Evolutionary conservation across 2,329 filamentous ascomycete genomes (phyloP).

Genomic region (Endocalyx cinctus): DNA sequence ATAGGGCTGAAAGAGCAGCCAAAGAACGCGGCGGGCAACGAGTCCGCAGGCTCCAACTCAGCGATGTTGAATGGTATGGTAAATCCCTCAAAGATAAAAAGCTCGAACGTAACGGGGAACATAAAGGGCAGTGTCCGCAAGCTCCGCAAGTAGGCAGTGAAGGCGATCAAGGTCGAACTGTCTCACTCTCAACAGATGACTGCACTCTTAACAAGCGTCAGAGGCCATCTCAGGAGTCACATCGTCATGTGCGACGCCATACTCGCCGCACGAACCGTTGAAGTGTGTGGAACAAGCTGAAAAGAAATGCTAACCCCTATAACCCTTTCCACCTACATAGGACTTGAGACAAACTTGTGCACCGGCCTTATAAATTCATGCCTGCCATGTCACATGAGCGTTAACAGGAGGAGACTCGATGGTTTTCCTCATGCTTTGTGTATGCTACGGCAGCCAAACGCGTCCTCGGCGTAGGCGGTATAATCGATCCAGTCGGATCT

Average conservation of each 20-base stretch:
- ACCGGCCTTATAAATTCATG: too few relatives aligned
- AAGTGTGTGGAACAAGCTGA: constrained; percentile 8
- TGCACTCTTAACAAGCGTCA: constrained; percentile 21
- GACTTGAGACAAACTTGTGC: constrained; percentile 10
- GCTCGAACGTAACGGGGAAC: constrained; percentile 6
- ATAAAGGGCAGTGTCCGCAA: constrained; percentile 7
- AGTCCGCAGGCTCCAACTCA: constrained; percentile 85
- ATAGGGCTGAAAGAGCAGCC: constrained; percentile 51
- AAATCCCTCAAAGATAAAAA: constrained; percentile 17
- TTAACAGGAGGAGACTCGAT: too few relatives aligned
- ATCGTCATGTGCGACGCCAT: constrained; percentile 6
- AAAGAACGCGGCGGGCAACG: constrained; percentile 73
- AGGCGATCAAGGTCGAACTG: too few relatives aligned
- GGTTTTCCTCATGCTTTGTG: too few relatives aligned
- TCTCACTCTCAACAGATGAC: too few relatives aligned
- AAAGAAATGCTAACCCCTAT: too few relatives aligned
- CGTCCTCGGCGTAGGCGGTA: too few relatives aligned
- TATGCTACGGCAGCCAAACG: too few relatives aligned
- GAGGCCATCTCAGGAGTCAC: constrained; percentile 12
- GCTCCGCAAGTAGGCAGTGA: too few relatives aligned
- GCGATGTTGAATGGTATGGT: constrained; percentile 93
- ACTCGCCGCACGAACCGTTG: constrained; percentile 1
- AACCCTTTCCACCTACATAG: constrained; percentile 6
- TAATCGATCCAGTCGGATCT: too few relatives aligned
- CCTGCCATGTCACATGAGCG: too few relatives aligned